Evolutionary conservation across 768 basidiomycete species (phyloP), one percentile per base, ranked within the genome.

Genomic region (Boletus huronensis): DNA sequence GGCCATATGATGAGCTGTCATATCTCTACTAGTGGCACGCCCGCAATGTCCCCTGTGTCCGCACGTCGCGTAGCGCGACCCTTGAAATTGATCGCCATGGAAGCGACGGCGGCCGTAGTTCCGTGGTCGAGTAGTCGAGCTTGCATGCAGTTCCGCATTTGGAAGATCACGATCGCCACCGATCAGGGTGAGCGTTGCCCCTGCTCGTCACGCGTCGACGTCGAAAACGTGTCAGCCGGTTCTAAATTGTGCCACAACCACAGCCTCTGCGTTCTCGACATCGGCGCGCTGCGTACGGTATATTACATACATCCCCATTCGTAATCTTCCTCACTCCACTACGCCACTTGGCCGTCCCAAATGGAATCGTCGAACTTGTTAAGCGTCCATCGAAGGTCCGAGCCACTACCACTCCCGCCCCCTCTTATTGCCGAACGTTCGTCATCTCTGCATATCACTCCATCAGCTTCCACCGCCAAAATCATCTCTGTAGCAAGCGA

Each of bases 401-500:
- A 81, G 6, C 76, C 75, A 23, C 73, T 75, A n/a, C 80, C 74
- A 59, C 71, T 71, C 11, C 76, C 72, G 17, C 76, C 76, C 39
- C 78, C 70, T 53, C 49, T 66, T 43, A 72, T 65, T 44, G 62
- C 66, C 51, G 70, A 70, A 8, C 50, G 11, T 28, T 57, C 81
- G 54, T 93, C 91, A 68, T 97, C 95, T 63, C 92, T 77, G 59
- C 87, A 86, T 13, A 96, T 73, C 52, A 78, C 78, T 0, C 86
- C 89, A 35, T 82, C 83, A 17, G 68, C 69, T 75, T 96, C 94
- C 3, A 88, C 82, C 52, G 80, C 83, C 41, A 77, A 76, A 26
- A 97, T 72, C 85, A 98, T 84, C 67, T 96, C 93, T 51, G 76
- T 76, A 6, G 84, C 81, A 51, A 98, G 76, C 11, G 83, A 85